Evolutionary conservation across 257 asterid species (phyloP), one percentile per base, ranked within the genome.

Genomic region (Handroanthus guayacan): DNA sequence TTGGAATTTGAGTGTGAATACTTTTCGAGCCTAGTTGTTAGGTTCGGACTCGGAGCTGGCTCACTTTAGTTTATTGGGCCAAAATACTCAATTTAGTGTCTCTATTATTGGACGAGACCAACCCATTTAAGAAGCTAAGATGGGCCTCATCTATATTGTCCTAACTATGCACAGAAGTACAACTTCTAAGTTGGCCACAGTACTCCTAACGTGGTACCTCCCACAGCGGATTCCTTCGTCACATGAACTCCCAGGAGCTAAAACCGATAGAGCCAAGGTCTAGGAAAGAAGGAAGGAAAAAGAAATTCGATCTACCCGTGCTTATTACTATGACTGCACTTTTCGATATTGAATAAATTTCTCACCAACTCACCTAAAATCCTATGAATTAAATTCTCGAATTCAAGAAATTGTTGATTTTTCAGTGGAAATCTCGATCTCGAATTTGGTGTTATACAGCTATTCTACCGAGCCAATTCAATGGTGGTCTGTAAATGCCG

Each of bases 401-500:
- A 62, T 37, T 45, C 48, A 17, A 36, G 51, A 45, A 3, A 52
- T 31, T 36, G 36, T 16, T 14, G 20, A 71, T 66, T 69, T 71
- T 66, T 11, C 65, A 60, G 18, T 36, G n/a, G 69, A 51, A 69
- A 67, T 45, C 48, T 64, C 84, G 88, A 87, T 86, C 89, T 77
- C 80, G 69, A 78, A 63, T 78, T 83, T 17, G 71, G 67, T 61
- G 14, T 39, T 65, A 67, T 54, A n/a, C 62, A 62, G 80, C 72
- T 62, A 18, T 62, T 67, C 69, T 62, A 9, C 79, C 79, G 77
- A 6, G 87, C 83, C 70, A 57, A 69, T 81, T 85, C 87, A 55
- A 94, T 94, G 98, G 98, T 94, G 86, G 98, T 94, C 88, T 92
- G 98, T 76, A 94, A 92, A 89, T 94, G 98, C 90, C 97, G 97